Evolutionary conservation across 192 early-diverging fungal species (phyloP).

Genomic region (Phycomyces blakesleeanus): DNA sequence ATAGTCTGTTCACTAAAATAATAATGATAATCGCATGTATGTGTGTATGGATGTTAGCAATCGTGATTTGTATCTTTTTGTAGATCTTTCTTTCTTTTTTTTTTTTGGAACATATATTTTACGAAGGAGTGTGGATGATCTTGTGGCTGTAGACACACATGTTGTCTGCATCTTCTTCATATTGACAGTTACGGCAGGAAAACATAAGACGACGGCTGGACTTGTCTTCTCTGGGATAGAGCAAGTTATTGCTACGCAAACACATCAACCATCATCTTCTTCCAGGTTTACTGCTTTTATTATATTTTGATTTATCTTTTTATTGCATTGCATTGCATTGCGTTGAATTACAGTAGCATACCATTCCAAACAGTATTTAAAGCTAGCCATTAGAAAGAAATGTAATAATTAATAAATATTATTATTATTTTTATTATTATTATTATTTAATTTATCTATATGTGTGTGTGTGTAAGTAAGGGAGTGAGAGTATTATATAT

Average conservation of each 20-base stretch:
- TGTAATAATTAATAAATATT: neutral
- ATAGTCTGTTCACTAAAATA: constrained; percentile 61
- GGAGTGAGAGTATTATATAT: too few relatives aligned
- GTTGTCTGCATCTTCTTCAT: constrained; percentile 66
- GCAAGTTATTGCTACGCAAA: constrained; percentile 66
- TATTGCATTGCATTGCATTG: neutral
- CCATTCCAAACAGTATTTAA: constrained; percentile 53
- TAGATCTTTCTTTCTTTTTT: too few relatives aligned
- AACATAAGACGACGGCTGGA: constrained; percentile 51
- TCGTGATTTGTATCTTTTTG: too few relatives aligned
- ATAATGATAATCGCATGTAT: neutral
- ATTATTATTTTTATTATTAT: too few relatives aligned
- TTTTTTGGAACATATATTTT: too few relatives aligned
- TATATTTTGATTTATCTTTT: neutral
- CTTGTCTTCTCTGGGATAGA: constrained; percentile 75
- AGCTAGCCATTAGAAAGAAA: constrained; percentile 35
- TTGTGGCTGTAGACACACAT: constrained; percentile 74
- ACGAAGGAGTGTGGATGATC: constrained; percentile 55
- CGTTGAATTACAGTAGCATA: constrained; percentile 20
- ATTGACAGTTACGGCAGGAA: constrained; percentile 77
- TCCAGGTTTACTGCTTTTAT: neutral
- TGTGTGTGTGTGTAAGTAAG: too few relatives aligned
- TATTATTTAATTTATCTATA: too few relatives aligned
- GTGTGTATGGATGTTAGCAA: too few relatives aligned
- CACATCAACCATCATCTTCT: neutral